Evolutionary conservation across 2,329 filamentous ascomycete species (phyloP).

Genomic region (Trichoderma sp.): DNA sequence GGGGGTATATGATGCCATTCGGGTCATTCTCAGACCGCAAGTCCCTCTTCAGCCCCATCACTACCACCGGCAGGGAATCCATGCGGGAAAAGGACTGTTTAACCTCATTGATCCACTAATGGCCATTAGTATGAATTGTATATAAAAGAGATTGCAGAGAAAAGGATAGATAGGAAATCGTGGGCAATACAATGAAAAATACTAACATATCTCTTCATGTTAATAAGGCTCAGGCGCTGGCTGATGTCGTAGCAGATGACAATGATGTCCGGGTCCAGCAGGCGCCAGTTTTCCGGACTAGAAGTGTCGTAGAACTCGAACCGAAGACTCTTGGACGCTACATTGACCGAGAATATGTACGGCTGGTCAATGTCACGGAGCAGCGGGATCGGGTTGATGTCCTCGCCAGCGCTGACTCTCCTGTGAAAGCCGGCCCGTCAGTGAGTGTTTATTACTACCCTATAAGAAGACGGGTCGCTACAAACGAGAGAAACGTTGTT

Average conservation of each 20-base stretch:
- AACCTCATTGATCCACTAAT: constrained; percentile 57
- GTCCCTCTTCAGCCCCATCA: constrained; percentile 61
- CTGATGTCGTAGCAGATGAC: constrained; percentile 63
- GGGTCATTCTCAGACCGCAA: constrained; percentile 57
- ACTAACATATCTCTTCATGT: constrained; percentile 56
- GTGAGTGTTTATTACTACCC: not conserved
- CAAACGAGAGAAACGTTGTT: constrained; percentile 61
- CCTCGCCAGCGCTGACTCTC: constrained; percentile 49
- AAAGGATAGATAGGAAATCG: not conserved
- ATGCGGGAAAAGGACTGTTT: constrained; percentile 47
- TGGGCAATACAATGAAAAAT: not conserved
- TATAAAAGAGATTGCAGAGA: not conserved
- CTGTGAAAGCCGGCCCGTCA: constrained; percentile 33
- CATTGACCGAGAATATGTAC: constrained; percentile 55
- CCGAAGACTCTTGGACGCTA: constrained; percentile 41
- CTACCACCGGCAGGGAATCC: constrained; percentile 52
- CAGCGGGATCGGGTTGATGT: constrained; percentile 44
- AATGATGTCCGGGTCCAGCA: constrained; percentile 57
- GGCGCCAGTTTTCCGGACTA: constrained; percentile 56
- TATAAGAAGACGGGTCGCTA: constrained; percentile 24
- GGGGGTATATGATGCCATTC: constrained; percentile 59
- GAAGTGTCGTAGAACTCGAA: constrained; percentile 62
- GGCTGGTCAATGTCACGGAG: constrained; percentile 60
- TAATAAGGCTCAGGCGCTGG: constrained; percentile 56
- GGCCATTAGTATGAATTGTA: not conserved